Percentiles rank a stretch among this genome's conserved stretches.
Evolutionary conservation across 768 basidiomycete species (phyloP).

Genomic region (Cystoderma amianthinum): DNA sequence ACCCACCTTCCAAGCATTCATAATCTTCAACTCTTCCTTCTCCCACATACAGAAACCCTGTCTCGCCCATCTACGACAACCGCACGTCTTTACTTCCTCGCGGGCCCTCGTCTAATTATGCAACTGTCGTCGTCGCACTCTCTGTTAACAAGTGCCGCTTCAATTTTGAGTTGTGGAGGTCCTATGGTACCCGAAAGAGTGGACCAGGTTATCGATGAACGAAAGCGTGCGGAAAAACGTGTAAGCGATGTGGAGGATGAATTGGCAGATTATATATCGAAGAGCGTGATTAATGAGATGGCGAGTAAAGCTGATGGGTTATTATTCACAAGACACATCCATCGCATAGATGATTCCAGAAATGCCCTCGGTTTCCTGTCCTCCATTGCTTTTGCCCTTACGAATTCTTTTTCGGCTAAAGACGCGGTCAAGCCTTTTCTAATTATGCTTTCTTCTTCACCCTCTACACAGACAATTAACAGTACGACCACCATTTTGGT

Average conservation of each 20-base stretch:
- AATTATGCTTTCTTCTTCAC: conserved; percentile 55
- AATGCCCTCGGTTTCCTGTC: conserved; percentile 57
- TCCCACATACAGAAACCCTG: conserved; percentile 63
- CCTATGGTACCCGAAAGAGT: conserved; percentile 65
- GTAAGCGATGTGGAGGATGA: conserved; percentile 65
- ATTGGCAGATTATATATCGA: conserved; percentile 44
- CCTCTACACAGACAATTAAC: conserved; percentile 42
- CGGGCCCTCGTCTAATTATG: conserved; percentile 69
- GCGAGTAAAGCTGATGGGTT: conserved; percentile 13
- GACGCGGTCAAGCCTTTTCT: conserved; percentile 26
- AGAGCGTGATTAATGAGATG: conserved; percentile 30
- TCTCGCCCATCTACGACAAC: conserved; percentile 55
- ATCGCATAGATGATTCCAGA: conserved; percentile 54
- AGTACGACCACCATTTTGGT: conserved; percentile 53
- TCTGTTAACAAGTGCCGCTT: conserved; percentile 46
- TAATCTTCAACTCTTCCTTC: conserved; percentile 64
- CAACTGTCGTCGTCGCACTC: conserved; percentile 55
- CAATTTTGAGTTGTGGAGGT: conserved; percentile 61
- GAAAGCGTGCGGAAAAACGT: conserved; percentile 61
- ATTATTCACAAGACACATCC: conserved; percentile 41
- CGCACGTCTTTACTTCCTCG: conserved; percentile 73
- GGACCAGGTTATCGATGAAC: conserved; percentile 56
- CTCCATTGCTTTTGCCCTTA: conserved; percentile 44
- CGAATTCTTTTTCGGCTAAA: conserved; percentile 13
- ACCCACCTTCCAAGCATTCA: conserved; percentile 79